These are phyloP conservation scores for Suillus fuscotomentosus DNA, from an alignment of 768 basidiomycete genomes.

Conservation along the genomic window DNA sequence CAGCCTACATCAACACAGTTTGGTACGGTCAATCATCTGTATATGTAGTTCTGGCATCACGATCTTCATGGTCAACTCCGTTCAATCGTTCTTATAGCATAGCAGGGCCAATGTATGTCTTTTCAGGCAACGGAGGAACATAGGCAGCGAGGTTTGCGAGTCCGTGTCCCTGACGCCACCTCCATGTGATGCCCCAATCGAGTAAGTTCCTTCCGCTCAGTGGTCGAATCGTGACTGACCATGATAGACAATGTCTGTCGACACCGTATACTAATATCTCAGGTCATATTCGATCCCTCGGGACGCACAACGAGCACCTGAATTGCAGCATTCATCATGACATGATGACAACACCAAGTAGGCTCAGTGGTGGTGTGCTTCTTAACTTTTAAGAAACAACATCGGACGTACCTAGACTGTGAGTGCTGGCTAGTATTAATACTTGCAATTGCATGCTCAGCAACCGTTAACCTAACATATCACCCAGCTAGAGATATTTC, in stretches of 20 bases:
- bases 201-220: background rate
- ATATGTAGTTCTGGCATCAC: constrained; percentile 29
- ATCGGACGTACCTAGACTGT: constrained; percentile 21
- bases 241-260: background rate
- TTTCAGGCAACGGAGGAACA: constrained; percentile 29
- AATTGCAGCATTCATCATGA: constrained; percentile 14
- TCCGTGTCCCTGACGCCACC: constrained; percentile 16
- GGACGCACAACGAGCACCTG: constrained; percentile 20
- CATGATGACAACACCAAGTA: constrained; percentile 16
- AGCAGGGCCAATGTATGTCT: constrained; percentile 27
- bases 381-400: constrained; percentile 12
- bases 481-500: background rate
- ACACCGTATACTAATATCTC: background rate
- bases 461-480: background rate
- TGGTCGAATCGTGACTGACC: background rate
- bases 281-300: background rate
- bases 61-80: constrained; percentile 24
- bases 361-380: constrained; percentile 27
- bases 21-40: constrained; percentile 28
- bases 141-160: constrained; percentile 24
- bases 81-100: constrained; percentile 26
- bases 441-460: background rate
- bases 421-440: constrained; percentile 8
- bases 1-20: constrained; percentile 32
- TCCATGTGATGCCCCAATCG: background rate